Evolutionary conservation across 805 yeast genomes (phyloP).

Genomic region (Candida quercuum): DNA sequence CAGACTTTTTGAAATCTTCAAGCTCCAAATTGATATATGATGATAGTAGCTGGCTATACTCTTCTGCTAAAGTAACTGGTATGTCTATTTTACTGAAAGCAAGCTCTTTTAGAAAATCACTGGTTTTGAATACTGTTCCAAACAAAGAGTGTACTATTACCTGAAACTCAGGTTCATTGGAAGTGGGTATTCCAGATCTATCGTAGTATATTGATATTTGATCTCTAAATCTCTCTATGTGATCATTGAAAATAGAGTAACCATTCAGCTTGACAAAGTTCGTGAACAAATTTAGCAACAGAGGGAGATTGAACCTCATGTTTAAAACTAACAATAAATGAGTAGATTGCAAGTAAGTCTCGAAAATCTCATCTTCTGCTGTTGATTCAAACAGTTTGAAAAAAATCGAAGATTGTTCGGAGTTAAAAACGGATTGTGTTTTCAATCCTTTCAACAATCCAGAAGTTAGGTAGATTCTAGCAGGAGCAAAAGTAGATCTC

Average conservation of each 20-base stretch:
- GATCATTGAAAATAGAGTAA: conserved; percentile 26
- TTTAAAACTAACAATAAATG: conserved; percentile 41
- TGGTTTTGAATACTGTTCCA: conserved; percentile 8
- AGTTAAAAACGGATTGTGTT: conserved; percentile 16
- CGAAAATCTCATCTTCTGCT: conserved; percentile 49
- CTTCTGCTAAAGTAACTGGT: conserved; percentile 3
- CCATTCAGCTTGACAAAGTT: conserved; percentile 26
- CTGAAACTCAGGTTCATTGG: conserved; percentile 18
- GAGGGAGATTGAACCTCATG: conserved; percentile 25
- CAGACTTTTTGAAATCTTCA: conserved; percentile 20
- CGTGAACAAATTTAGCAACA: conserved; percentile 14
- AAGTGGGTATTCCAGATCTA: neutral
- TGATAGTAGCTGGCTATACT: conserved; percentile 23
- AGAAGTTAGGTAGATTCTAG: conserved; percentile 52
- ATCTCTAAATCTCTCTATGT: conserved; percentile 35
- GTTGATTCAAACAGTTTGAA: conserved; percentile 30
- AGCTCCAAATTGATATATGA: conserved; percentile 17
- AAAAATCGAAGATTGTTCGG: conserved; percentile 25
- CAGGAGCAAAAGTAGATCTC: conserved; percentile 60
- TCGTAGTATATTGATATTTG: conserved; percentile 23
- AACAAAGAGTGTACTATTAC: conserved; percentile 23
- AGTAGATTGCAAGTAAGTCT: conserved; percentile 45
- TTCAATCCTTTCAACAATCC: conserved; percentile 56
- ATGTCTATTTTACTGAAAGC: conserved; percentile 16
- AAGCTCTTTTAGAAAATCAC: conserved; percentile 24